Evolutionary conservation across 1,284 basidiomycete species (phyloP).

Genomic region (Erythrobasidium hasegawianum): DNA sequence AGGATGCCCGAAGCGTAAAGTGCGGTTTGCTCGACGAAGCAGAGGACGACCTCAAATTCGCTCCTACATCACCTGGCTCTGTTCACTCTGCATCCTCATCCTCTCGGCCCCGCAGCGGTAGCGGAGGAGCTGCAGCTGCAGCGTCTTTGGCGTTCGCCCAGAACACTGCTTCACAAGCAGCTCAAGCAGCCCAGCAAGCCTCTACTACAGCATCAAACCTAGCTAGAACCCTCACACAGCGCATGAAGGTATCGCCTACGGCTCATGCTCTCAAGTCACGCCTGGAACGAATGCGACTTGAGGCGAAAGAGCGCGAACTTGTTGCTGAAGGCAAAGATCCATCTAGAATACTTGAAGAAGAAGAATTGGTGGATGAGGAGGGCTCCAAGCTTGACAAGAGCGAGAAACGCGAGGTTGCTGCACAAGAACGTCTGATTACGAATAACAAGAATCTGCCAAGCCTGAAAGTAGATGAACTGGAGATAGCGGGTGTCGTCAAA

Average conservation of each 20-base stretch:
- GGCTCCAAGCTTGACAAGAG: neutral
- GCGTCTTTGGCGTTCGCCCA: neutral
- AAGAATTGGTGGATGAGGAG: constrained; percentile 27
- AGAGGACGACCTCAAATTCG: constrained; percentile 24
- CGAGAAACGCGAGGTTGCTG: constrained; percentile 6
- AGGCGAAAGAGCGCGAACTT: constrained; percentile 20
- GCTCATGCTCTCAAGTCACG: constrained; percentile 42
- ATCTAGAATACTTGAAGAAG: constrained; percentile 18
- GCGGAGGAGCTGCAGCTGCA: neutral
- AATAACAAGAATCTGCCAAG: constrained; percentile 5
- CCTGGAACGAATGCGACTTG: constrained; percentile 31
- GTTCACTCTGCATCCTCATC: neutral
- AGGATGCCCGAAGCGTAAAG: constrained; percentile 14
- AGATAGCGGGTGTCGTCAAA: constrained; percentile 34
- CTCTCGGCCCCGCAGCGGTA: neutral
- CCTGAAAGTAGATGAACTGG: constrained; percentile 24
- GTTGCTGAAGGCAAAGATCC: constrained; percentile 2
- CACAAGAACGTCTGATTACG: neutral
- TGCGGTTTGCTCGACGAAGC: constrained; percentile 28
- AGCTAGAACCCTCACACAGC: constrained; percentile 13
- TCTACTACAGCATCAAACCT: constrained; percentile 19
- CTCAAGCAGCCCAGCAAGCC: constrained; percentile 30
- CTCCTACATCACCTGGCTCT: constrained; percentile 22
- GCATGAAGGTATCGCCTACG: constrained; percentile 43
- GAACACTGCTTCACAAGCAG: constrained; percentile 14